A percentile compares a stretch with the other conserved stretches of the same genome.
Evolutionary conservation across 129 eudicot genomes (phyloP).

Genomic region (Tagetes patula): DNA sequence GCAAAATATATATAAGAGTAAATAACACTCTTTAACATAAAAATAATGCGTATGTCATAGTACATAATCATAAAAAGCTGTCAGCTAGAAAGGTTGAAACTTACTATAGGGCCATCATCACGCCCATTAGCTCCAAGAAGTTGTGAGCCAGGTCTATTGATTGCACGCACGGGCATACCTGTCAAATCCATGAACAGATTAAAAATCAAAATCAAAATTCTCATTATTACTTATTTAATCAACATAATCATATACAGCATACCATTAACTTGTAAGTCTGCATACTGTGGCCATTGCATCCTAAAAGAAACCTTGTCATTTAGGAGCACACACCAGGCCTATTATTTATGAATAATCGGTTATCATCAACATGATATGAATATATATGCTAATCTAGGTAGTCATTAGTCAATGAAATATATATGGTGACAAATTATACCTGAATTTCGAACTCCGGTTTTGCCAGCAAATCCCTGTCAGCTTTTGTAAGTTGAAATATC

Average conservation of each 20-base stretch:
- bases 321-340: slow-evolving; percentile 98
- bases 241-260: slow-evolving; percentile 24
- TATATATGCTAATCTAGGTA: background rate
- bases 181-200: slow-evolving; percentile 3
- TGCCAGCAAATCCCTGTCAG: slow-evolving; percentile 64
- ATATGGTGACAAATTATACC: slow-evolving; percentile 45
- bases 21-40: slow-evolving; percentile 14
- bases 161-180: slow-evolving; percentile 93
- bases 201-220: background rate
- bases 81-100: slow-evolving; percentile 32
- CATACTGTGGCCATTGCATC: slow-evolving; percentile 99
- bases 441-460: slow-evolving; percentile 90
- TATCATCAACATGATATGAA: slow-evolving; percentile 21
- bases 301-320: slow-evolving; percentile 96
- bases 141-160: slow-evolving; percentile 93
- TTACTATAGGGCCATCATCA: slow-evolving; percentile 92
- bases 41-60: background rate
- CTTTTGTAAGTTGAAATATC: slow-evolving; percentile 79
- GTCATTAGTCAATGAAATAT: background rate
- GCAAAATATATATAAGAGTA: slow-evolving; percentile 24
- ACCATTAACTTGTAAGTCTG: slow-evolving; percentile 92
- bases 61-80: background rate
- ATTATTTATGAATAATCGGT: slow-evolving; percentile 10
- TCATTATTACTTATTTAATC: background rate
- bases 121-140: slow-evolving; percentile 96